These are phyloP conservation scores for Trebouxia sp. DNA, from an alignment of 139 green algal genomes.

Conservation along the genomic window DNA sequence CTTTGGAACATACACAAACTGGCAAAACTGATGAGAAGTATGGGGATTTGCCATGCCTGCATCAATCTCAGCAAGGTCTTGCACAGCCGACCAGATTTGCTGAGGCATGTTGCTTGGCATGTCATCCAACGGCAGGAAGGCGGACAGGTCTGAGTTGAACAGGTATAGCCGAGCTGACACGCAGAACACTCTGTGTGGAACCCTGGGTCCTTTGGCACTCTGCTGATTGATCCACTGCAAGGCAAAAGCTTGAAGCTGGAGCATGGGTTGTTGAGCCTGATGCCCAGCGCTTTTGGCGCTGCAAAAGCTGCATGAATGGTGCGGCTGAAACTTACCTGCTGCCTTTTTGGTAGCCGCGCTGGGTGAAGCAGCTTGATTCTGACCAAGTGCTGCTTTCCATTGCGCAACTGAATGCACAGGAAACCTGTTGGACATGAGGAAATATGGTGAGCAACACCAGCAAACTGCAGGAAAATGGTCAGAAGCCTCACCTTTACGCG, in stretches of 20 bases:
- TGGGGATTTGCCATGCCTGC: neutral
- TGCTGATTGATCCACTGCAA: constrained; percentile 4
- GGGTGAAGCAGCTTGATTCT: neutral
- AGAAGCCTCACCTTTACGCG: neutral
- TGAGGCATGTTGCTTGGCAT: constrained; percentile 15
- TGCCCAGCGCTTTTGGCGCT: too few relatives aligned
- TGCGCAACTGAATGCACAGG: neutral
- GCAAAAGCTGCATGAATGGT: neutral
- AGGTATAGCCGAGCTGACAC: constrained; percentile 5
- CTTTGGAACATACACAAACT: neutral
- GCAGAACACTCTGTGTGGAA: neutral
- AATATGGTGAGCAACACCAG: neutral
- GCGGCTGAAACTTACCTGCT: neutral
- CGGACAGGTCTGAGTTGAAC: neutral
- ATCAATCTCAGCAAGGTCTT: neutral
- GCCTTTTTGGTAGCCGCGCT: neutral
- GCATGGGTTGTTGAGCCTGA: neutral
- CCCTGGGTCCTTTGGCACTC: neutral
- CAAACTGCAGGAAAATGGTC: neutral
- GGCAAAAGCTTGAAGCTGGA: neutral
- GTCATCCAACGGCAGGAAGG: neutral
- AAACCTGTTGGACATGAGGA: neutral
- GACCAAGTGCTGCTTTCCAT: constrained; percentile 20
- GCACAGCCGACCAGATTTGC: constrained; percentile 10
- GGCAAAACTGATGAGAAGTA: neutral